Percentiles rank a stretch among this genome's conserved stretches.
phyloP scores from a whole-genome alignment of 139 green algal species.

The Volvox africanus region DNA sequence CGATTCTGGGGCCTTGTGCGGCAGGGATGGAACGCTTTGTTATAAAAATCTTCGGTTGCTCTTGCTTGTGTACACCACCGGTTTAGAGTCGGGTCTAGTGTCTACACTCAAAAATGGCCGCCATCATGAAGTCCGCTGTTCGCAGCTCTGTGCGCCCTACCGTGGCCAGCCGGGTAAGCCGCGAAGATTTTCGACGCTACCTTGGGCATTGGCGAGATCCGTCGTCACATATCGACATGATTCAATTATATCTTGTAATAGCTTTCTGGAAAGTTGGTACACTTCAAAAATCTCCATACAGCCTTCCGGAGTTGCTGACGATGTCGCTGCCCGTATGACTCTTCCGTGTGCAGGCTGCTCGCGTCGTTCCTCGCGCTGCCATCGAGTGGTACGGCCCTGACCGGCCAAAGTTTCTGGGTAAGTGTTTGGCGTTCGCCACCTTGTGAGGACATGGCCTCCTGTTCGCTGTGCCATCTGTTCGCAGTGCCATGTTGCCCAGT shows the following conservation, averaged over 20 bases:
- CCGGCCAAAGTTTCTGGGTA: conserved; percentile 89
- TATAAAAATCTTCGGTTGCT: background rate
- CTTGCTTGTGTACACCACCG: background rate
- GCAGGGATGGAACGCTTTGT: background rate
- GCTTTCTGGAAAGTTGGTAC: background rate
- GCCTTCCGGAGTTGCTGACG: background rate
- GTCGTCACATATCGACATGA: too few species aligned
- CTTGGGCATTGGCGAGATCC: too few species aligned
- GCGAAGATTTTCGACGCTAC: too few species aligned
- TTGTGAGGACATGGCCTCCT: too few species aligned
- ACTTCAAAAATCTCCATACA: too few species aligned
- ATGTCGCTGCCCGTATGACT: background rate
- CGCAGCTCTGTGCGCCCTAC: conserved; percentile 47
- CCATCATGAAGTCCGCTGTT: conserved; percentile 39
- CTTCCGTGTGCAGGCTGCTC: conserved; percentile 51
- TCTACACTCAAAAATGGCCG: conserved; percentile 44
- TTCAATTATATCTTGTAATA: background rate
- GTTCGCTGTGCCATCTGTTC: too few species aligned
- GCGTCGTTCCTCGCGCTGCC: conserved; percentile 72
- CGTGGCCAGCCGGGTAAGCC: conserved; percentile 43
- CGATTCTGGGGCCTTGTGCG: conserved; percentile 6
- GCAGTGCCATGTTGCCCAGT: too few species aligned
- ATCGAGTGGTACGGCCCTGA: conserved; percentile 88
- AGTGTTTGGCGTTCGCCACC: conserved; percentile 5
- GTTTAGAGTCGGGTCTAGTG: too few species aligned